Base-by-base conservation (phyloP, 1,139 yeast genomes). In the Geotrichum carabidarum region DNA sequence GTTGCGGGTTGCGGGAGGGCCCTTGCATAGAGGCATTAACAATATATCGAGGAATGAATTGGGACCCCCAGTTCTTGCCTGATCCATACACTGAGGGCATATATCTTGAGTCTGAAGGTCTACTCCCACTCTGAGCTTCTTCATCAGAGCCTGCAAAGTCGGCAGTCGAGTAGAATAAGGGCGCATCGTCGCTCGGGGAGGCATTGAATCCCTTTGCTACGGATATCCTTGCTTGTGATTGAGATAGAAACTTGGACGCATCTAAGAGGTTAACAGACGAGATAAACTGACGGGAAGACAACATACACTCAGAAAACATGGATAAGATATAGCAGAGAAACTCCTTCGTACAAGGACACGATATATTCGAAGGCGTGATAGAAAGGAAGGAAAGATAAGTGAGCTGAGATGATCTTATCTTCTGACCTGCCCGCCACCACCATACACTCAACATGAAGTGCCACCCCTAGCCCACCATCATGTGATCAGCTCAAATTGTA, bases 191-290 rank as follows among this genome's bases (percentile, higher is more conserved):
- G 31, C 51, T 50, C 12, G 37, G 14, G 30, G 42, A 22, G 30
- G 50, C 49, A 12, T 48, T 31, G 11, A 46, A 38, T 8, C 50
- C 54, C 9, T 56, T 52, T 14, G 52, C 48, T 42, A 53, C 57
- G 40, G 67, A 64, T 55, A 65, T 59, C 45, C 65, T 59, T 36
- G 65, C 60, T 61, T 67, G 70, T 18, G 74, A 68, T 57, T 68
- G 68, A 42, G 74, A 62, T 55, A 71, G 65, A 56, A 71, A 71
- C 63, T 70, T 68, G 40, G 75, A 71, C 17, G 75, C 73, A 62
- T 72, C 73, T 70, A 44, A 2, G 35, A 53, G 43, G 54, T 50
- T 58, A 54, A 35, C 61, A 56, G 57, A 51, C 55, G 42, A 36
- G 50, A 41, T 27, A 37, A 7, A n/a, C 14, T n/a, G 35, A 37